Evolutionary conservation across 169 alveolate genomes (phyloP).

Genomic region (Fabrea salina): DNA sequence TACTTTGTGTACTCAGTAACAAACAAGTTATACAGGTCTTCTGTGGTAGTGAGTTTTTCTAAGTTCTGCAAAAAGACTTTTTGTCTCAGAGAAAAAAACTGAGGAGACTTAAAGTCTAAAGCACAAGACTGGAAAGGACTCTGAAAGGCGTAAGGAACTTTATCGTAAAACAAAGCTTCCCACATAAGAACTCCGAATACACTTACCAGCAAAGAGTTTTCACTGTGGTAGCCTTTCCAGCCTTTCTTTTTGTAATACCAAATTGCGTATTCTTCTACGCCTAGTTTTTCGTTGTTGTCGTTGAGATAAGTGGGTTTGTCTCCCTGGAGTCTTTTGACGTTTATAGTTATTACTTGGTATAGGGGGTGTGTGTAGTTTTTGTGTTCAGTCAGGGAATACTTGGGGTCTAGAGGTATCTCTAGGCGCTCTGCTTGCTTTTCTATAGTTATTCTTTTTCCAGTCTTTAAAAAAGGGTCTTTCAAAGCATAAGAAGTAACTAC

Average conservation of each 20-base stretch:
- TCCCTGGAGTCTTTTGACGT: background rate
- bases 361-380: background rate
- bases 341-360: background rate
- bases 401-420: background rate
- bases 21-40: slow-evolving; percentile 44
- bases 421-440: slow-evolving; percentile 4
- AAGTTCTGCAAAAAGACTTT: slow-evolving; percentile 42
- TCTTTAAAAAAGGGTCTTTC: background rate
- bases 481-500: background rate
- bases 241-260: slow-evolving; percentile 46
- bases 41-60: slow-evolving; percentile 35
- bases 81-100: slow-evolving; percentile 64
- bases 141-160: slow-evolving; percentile 65
- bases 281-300: slow-evolving; percentile 2
- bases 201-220: slow-evolving; percentile 58
- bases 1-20: slow-evolving; percentile 45
- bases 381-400: background rate
- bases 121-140: slow-evolving; percentile 63
- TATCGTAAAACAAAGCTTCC: slow-evolving; percentile 68
- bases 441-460: slow-evolving; percentile 10
- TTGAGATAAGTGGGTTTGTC: background rate
- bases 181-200: slow-evolving; percentile 67
- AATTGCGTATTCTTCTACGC: slow-evolving; percentile 57
- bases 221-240: slow-evolving; percentile 68
- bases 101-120: slow-evolving; percentile 57